Base-by-base conservation (phyloP, 805 yeast genomes). In the Myxozyma kluyveri region DNA sequence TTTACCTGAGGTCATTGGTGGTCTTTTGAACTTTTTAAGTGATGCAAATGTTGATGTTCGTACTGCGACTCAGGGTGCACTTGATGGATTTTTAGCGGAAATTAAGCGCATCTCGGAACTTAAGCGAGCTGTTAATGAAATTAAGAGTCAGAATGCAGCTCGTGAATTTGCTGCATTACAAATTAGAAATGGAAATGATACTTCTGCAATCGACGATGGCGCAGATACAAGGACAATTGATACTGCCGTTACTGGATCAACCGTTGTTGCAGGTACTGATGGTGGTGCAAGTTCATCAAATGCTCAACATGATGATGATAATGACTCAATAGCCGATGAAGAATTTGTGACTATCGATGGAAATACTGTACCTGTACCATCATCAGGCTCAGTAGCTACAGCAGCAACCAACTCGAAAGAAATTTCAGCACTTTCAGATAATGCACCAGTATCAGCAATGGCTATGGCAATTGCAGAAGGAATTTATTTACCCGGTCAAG, bases 1-100 rank as follows among this genome's bases (percentile, higher is more conserved):
- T 65, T 72, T 93, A 43, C 96, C 99, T 0, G 86, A 90, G 35
- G 88, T 93, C 65, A 73, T 93, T 36, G 93, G 89, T 44, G 96
- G 93, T 0, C 72, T 91, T 55, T 73, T 91, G 42, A 77, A 83
- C 18, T 91, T 88, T 62, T 72, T 91, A 42, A 86, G 87, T 58
- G 91, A 87, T 60, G 76, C 91, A 1, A 88, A 88, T 56, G 81
- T 83, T 48, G 98, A 91, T 67, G 95, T 93, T 2, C 75, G 96
- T 59, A 82, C 84, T 1, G 88, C 88, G 38, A 89, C 98, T 0
- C 87, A 84, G 53, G 82, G 84, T 41, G 79, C 90, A 33, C 68
- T 93, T 54, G 86, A 84, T 54, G 76, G 80, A 2, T 79, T 93
- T 53, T 72, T 93, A 29, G 85, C 82, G 59, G 98, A 93, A 64